Evolutionary conservation across 1,139 yeast genomes (phyloP).

Genomic region (Pichia sp.): DNA sequence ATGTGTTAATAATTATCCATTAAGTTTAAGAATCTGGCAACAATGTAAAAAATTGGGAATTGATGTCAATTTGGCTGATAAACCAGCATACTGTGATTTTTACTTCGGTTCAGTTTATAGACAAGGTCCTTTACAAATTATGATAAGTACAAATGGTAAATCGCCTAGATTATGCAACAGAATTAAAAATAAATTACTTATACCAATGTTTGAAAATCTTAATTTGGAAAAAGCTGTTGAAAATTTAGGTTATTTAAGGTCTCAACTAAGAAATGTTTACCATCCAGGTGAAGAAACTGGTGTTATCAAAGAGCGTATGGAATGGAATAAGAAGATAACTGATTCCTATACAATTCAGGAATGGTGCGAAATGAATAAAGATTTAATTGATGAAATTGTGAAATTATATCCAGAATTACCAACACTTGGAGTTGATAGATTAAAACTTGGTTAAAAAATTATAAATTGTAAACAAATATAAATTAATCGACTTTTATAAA

Average conservation of each 20-base stretch:
- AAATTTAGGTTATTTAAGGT: constrained; percentile 55
- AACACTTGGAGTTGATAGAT: no score
- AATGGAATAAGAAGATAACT: constrained; percentile 63
- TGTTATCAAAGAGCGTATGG: constrained; percentile 60
- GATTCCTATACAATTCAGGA: constrained; percentile 53
- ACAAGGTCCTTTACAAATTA: constrained; percentile 70
- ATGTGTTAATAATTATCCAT: constrained; percentile 66
- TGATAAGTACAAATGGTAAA: constrained; percentile 81
- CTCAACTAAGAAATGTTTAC: constrained; percentile 39
- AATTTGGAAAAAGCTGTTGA: constrained; percentile 55
- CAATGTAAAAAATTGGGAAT: constrained; percentile 49
- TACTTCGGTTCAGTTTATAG: constrained; percentile 79
- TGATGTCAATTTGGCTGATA: constrained; percentile 81
- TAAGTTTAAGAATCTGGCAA: constrained; percentile 54
- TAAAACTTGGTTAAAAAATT: no score
- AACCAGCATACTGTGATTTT: constrained; percentile 77
- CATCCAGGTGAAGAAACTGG: constrained; percentile 44
- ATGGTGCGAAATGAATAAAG: constrained; percentile 45
- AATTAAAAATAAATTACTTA: constrained; percentile 53
- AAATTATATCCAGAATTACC: constrained; percentile 31
- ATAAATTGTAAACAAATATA: no score
- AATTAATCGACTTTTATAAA: no score
- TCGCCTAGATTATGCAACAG: constrained; percentile 71
- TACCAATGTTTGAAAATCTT: constrained; percentile 33
- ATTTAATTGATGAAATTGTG: constrained; percentile 25